Evolutionary conservation across 2,329 filamentous ascomycete genomes (phyloP).

Genomic region (Xylaria sp.): DNA sequence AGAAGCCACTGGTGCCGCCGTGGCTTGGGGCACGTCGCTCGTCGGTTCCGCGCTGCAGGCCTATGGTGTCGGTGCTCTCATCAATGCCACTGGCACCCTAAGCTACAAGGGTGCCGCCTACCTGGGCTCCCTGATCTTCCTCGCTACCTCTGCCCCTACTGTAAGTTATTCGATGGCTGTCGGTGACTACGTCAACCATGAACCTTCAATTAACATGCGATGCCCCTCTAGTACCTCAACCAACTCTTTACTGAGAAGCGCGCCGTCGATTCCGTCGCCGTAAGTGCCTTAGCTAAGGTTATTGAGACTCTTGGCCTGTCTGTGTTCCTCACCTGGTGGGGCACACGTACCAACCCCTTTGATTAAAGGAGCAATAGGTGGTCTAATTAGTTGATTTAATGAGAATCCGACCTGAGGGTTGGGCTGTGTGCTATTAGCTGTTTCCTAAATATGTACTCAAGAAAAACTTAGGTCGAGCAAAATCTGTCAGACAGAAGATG

Average conservation of each 20-base stretch:
- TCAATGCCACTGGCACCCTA: constrained; percentile 94
- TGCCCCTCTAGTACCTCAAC: constrained; percentile 74
- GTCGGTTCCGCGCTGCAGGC: constrained; percentile 88
- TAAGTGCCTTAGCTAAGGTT: constrained; percentile 83
- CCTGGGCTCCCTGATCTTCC: constrained; percentile 89
- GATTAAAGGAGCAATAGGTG: constrained; percentile 64
- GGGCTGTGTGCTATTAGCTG: constrained; percentile 38
- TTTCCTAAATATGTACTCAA: constrained; percentile 26
- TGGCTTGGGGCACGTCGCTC: constrained; percentile 90
- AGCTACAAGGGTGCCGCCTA: constrained; percentile 98
- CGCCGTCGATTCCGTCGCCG: constrained; percentile 87
- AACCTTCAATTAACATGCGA: neutral
- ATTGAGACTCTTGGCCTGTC: constrained; percentile 94
- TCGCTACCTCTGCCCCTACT: constrained; percentile 86
- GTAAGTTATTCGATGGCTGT: constrained; percentile 64
- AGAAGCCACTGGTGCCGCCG: constrained; percentile 87
- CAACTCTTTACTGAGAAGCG: constrained; percentile 93
- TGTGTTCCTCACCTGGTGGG: constrained; percentile 96
- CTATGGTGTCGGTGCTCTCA: constrained; percentile 88
- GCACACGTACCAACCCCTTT: constrained; percentile 92
- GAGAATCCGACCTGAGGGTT: constrained; percentile 23
- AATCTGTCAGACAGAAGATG: neutral
- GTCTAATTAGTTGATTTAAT: constrained; percentile 29
- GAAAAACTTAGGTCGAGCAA: constrained; percentile 23
- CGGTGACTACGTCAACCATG: no score